These are phyloP conservation scores for Monotropa hypopitys DNA, from an alignment of 179 eudicot species.

Conservation along the genomic window DNA sequence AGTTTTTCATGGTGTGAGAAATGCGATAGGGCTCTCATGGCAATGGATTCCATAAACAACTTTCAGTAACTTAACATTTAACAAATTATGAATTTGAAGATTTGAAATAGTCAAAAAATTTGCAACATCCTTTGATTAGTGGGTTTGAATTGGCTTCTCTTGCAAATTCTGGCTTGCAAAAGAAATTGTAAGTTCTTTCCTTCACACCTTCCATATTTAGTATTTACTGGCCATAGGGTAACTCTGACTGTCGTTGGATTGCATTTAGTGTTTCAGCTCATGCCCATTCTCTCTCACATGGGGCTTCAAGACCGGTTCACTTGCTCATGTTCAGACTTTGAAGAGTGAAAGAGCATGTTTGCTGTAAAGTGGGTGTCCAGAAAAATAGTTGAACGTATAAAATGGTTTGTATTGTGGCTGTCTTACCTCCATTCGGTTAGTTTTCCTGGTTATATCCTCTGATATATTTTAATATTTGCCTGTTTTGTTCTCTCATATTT, in stretches of 20 bases:
- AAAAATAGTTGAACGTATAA: not conserved
- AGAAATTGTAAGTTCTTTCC: not conserved
- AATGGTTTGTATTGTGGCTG: not conserved
- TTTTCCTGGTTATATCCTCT: not conserved
- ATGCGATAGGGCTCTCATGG: not conserved
- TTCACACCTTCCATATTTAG: not conserved
- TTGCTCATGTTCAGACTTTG: not conserved
- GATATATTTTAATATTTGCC: not conserved
- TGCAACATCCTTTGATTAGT: not conserved
- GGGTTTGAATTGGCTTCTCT: conserved; percentile 3
- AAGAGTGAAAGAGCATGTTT: not conserved
- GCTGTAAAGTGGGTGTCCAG: not conserved
- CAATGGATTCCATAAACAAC: not conserved
- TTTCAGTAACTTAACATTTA: not conserved
- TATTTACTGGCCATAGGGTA: not conserved
- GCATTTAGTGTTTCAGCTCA: not conserved
- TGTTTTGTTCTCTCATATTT: not conserved
- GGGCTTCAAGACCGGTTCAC: not conserved
- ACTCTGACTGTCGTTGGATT: not conserved
- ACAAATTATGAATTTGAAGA: not conserved
- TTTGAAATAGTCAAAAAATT: not conserved
- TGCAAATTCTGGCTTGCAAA: not conserved
- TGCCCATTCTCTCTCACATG: not conserved
- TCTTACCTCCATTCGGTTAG: not conserved
- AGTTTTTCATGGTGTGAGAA: not conserved